Conservation (phyloP, 2,329 filamentous ascomycete genomes). For the Botrytis pseudocinerea region DNA sequence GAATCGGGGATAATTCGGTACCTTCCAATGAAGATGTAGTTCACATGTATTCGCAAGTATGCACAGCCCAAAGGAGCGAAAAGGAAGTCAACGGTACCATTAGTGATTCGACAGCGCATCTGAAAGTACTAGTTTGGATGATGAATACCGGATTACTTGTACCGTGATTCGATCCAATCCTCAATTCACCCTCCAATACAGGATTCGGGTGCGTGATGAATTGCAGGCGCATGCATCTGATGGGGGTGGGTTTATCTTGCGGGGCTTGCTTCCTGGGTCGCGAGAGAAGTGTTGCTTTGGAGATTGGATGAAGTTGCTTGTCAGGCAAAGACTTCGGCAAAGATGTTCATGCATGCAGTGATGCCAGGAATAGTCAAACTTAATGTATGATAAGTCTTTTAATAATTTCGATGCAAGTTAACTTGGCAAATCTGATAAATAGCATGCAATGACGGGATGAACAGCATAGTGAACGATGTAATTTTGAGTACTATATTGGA, state of each 20-base stretch:
- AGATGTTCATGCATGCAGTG: constrained; percentile 3
- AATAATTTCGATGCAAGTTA: neutral
- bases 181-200: neutral
- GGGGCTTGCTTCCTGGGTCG: neutral
- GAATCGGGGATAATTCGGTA: neutral
- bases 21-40: neutral
- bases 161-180: neutral
- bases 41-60: neutral
- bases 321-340: neutral
- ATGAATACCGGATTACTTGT: neutral
- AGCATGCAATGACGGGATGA: neutral
- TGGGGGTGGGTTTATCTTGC: neutral
- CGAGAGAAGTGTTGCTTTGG: neutral
- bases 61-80: constrained; percentile 2
- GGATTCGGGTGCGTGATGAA: neutral
- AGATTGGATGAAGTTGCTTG: neutral
- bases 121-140: neutral
- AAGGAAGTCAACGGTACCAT: neutral
- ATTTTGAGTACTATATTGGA: neutral
- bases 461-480: neutral
- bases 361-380: neutral
- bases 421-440: neutral
- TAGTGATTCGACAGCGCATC: constrained; percentile 15
- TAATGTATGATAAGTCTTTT: neutral
- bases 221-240: neutral